Evolutionary conservation across 2,329 filamentous ascomycete species (phyloP).

Genomic region (Pseudogymnoascus sp.): DNA sequence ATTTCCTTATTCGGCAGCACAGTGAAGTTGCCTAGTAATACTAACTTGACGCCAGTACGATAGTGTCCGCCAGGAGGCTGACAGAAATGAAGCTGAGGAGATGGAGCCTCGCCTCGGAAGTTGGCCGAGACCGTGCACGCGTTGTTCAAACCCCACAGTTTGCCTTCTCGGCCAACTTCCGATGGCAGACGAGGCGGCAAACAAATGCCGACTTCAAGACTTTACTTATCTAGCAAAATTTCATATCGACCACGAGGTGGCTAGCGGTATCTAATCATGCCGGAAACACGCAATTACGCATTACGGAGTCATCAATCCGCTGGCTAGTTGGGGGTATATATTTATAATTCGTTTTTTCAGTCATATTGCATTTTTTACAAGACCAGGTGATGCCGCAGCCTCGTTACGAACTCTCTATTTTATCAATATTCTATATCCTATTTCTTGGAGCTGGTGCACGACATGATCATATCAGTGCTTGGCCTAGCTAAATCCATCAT

Average conservation of each 20-base stretch:
- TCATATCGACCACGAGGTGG: neutral
- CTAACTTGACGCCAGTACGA: neutral
- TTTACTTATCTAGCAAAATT: neutral
- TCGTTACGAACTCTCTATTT: neutral
- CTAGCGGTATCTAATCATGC: neutral
- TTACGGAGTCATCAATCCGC: neutral
- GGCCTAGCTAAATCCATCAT: conserved; percentile 4
- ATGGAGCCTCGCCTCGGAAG: conserved; percentile 10
- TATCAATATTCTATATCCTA: neutral
- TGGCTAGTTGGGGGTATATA: neutral
- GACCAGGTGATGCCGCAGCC: neutral
- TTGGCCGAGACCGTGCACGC: conserved; percentile 6
- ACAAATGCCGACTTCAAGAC: neutral
- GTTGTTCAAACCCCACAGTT: neutral
- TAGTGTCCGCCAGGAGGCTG: neutral
- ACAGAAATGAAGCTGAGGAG: neutral
- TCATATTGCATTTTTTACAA: neutral
- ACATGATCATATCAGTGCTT: neutral
- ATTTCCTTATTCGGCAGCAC: neutral
- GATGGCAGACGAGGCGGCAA: conserved; percentile 3
- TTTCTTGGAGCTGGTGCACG: neutral
- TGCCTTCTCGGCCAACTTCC: conserved; percentile 8
- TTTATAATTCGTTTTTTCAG: neutral
- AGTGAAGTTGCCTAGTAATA: neutral
- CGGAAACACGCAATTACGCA: neutral